Base-by-base conservation (phyloP, 352 stramenopile genomes). In the Phytophthora citricola region DNA sequence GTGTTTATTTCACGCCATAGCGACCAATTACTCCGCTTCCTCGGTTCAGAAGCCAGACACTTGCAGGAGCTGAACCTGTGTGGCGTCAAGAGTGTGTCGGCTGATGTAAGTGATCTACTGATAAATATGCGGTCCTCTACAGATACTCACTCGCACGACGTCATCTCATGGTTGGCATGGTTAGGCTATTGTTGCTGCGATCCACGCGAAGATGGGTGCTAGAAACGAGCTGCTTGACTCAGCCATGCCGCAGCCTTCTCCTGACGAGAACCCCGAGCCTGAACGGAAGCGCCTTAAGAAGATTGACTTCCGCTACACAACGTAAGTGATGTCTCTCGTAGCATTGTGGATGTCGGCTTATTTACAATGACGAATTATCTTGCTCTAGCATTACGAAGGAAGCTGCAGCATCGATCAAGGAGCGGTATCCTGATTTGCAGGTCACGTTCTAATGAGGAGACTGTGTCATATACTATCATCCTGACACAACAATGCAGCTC, bases 261-360 rank as follows among this genome's bases (percentile, higher is more conserved):
- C 54, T 31, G 55, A 69, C 17, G 75, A 81, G 11, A 86, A 81
- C 36, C 65, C 56, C 4, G 84, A 90, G 40, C 89, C 86, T 0
- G 85, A 92, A 60, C 82, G 83, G 31, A 97, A 97, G 73, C 82
- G 85, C 5, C 81, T 97, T 41, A 97, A 97, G 73, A 93, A 91
- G 51, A 78, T 97, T 51, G 88, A 97, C 51, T 93, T 97, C 29
- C 89, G 89, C 55, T 97, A 97, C 76, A 97, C 89, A 12, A 85
- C 73, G 89, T 95, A 84, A 56, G 85, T 76, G 10, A 17, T 48
- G 40, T 62, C 8, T 17, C 6, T 60, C 11, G 54, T 43, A 15
- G 8, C 22, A 48, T 14, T 39, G 15, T 46, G 17, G 29, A 29
- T 49, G 3, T 36, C 51, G 44, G 24, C 8, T 53, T 51, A 12